Base-by-base conservation (phyloP, 192 early-diverging fungal species). In the Coemansia sp. region DNA sequence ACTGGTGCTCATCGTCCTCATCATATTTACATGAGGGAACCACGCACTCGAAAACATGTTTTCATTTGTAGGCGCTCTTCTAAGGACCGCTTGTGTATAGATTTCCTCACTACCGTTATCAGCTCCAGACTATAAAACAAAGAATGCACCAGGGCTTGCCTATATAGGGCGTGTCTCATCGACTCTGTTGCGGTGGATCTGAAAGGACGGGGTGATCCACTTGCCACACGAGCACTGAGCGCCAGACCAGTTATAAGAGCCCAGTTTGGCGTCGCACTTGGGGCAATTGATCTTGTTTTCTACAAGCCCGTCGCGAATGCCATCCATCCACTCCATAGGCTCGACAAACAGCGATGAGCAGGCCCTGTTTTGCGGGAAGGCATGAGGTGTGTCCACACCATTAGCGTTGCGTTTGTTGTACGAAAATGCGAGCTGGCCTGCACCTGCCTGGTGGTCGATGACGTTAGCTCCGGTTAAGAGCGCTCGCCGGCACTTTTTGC, bases 281-380 rank as follows among this genome's bases (percentile, higher is more conserved):
- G 91, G 92, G 59, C 93, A 94, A 26, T 82, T 69, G 24, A 94
- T 87, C 58, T 87, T 85, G 59, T 88, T 91, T 33, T 90, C 85
- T 3, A 92, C 34, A 24, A 76, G 63, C 10, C 86, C 87, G 42
- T 88, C 79, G 9, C 74, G 57, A 16, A 86, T 56, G 23, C 81
- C 85, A n/a, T 84, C 71, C 70, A 94, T 92, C 93, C 93, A 94
- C 63, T 90, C 88, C 82, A 91, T 87, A 13, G 90, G 89, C 69
- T 94, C 93, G 43, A 94, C 83, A 84, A 93, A 94, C 67, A 89
- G 87, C 13, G 88, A 88, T 10, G 88, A 87, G 71, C 93, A 94
- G 26, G 65, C 81, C 16, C 70, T 72, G 33, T 76, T 70, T 59
- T 82, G 75, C 50, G 79, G 66, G 14, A 76, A 82, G 14, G 79